A percentile compares a stretch with the other conserved stretches of the same genome.
Conservation (phyloP, 2,329 filamentous ascomycete species). For the Trichoderma guizhouense region DNA sequence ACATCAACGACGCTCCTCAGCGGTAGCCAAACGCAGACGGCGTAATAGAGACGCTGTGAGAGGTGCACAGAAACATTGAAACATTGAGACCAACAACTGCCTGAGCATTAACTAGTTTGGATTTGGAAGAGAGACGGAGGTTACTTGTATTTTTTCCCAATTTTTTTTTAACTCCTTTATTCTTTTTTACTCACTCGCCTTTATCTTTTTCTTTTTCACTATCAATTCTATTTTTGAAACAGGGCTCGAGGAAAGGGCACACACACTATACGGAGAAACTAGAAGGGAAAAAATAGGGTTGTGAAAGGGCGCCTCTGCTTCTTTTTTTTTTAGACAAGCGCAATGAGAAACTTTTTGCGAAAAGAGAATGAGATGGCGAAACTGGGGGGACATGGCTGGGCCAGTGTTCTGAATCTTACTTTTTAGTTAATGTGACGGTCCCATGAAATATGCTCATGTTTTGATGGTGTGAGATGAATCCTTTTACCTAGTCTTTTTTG, state of each 20-base stretch:
- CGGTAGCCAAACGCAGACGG: not conserved
- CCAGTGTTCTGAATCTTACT: conserved; percentile 4
- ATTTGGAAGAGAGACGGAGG: not conserved
- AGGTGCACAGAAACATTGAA: no score
- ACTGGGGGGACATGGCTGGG: not conserved
- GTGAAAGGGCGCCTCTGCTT: not conserved
- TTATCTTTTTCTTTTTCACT: not conserved
- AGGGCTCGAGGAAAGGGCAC: not conserved
- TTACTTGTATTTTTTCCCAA: not conserved
- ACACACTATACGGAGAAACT: not conserved
- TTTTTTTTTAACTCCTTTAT: not conserved
- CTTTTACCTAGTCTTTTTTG: not conserved
- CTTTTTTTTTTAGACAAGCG: not conserved
- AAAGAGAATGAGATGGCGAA: not conserved
- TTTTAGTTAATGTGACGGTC: conserved; percentile 8
- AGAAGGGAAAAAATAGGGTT: not conserved
- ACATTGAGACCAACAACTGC: not conserved
- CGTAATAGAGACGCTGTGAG: not conserved
- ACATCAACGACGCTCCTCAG: not conserved
- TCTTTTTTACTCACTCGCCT: not conserved
- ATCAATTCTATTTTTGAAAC: not conserved
- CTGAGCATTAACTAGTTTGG: not conserved
- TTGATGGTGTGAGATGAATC: not conserved
- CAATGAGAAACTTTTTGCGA: not conserved
- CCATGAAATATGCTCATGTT: not conserved